Conservation (phyloP, 371 early-diverging fungal genomes). For the Mortierella sp. region DNA sequence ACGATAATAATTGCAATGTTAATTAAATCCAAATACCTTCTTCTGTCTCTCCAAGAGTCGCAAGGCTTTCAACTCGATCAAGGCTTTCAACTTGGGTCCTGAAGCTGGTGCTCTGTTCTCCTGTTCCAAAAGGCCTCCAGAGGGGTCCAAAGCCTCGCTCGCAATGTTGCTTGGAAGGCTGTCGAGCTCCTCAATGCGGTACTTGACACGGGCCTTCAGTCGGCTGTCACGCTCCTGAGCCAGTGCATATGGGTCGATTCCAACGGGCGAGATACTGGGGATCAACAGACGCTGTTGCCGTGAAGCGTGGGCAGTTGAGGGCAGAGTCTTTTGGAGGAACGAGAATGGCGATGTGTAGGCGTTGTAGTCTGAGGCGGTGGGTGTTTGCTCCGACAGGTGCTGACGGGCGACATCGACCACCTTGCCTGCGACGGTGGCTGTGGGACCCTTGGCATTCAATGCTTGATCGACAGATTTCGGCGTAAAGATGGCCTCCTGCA, state of each 20-base stretch:
- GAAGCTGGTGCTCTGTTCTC: conserved; percentile 48
- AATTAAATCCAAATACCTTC: conserved; percentile 54
- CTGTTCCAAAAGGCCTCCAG: conserved; percentile 36
- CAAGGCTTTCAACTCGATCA: conserved; percentile 88
- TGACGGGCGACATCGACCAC: conserved; percentile 56
- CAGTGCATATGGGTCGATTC: conserved; percentile 82
- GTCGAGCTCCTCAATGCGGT: conserved; percentile 85
- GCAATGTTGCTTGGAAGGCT: conserved; percentile 69
- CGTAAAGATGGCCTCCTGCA: conserved; percentile 82
- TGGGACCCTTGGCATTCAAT: conserved; percentile 48
- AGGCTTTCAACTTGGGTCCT: conserved; percentile 72
- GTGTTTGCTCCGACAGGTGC: conserved; percentile 49
- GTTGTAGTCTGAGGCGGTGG: conserved; percentile 52
- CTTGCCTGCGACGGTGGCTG: conserved; percentile 48
- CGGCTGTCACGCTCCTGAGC: conserved; percentile 82
- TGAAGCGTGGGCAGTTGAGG: conserved; percentile 68
- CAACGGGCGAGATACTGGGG: conserved; percentile 83
- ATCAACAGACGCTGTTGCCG: conserved; percentile 79
- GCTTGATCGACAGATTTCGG: conserved; percentile 58
- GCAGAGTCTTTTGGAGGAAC: conserved; percentile 65
- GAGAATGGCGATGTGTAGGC: conserved; percentile 65
- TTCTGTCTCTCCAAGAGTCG: conserved; percentile 83
- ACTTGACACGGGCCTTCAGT: conserved; percentile 73
- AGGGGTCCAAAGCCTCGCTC: conserved; percentile 56
- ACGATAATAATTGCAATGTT: neutral